Evolutionary conservation across 495 filamentous ascomycete species (phyloP).

Genomic region (Trypethelium eluteriae): DNA sequence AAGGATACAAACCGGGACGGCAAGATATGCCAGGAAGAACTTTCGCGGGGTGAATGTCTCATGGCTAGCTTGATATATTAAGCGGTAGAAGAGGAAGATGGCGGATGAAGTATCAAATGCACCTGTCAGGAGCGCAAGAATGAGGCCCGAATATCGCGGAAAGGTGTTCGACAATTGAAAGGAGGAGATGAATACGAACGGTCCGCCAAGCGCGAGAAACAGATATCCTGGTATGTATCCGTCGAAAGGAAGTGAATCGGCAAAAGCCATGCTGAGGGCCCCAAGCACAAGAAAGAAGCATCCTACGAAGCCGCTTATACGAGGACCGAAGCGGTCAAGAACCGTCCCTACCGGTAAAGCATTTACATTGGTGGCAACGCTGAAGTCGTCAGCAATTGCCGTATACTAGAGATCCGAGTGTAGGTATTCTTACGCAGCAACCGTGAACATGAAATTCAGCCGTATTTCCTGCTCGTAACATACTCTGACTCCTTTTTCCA

Average conservation of each 20-base stretch:
- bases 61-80: conserved; percentile 58
- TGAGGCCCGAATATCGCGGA: conserved; percentile 73
- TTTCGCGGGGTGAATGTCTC: conserved; percentile 54
- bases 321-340: conserved; percentile 74
- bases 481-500: conserved; percentile 53
- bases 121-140: conserved; percentile 76
- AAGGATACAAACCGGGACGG: conserved; percentile 64
- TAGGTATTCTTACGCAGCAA: conserved; percentile 49
- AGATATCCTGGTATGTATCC: conserved; percentile 73
- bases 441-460: conserved; percentile 90
- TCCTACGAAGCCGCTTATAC: conserved; percentile 66
- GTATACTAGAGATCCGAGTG: neutral
- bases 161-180: conserved; percentile 94
- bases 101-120: conserved; percentile 86
- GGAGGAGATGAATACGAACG: conserved; percentile 82
- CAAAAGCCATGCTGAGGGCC: conserved; percentile 62
- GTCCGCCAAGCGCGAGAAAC: conserved; percentile 74
- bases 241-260: conserved; percentile 56
- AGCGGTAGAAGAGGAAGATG: conserved; percentile 77
- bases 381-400: neutral
- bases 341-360: conserved; percentile 81
- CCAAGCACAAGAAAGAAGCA: conserved; percentile 62
- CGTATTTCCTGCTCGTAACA: conserved; percentile 70
- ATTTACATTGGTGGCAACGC: conserved; percentile 70
- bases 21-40: conserved; percentile 72